These are phyloP conservation scores for Cydonia oblonga DNA, from an alignment of 331 rosid species.

Conservation along the genomic window DNA sequence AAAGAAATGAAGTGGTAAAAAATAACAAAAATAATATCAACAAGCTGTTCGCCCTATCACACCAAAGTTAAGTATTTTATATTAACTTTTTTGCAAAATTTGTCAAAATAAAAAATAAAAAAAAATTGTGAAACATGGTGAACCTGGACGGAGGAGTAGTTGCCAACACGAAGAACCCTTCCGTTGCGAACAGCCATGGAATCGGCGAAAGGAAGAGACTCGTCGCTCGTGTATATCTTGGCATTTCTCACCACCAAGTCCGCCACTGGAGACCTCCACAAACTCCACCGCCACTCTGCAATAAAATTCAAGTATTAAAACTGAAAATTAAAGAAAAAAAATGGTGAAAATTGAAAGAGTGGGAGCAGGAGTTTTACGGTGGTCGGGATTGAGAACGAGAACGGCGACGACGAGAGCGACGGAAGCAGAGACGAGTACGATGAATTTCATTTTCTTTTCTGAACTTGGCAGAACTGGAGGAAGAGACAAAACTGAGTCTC, in stretches of 20 bases:
- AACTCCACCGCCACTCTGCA: background rate
- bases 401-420: background rate
- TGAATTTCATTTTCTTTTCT: background rate
- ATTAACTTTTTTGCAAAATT: no score
- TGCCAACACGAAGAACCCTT: constrained; percentile 57
- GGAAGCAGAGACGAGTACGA: background rate
- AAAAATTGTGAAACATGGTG: background rate
- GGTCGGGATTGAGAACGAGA: background rate
- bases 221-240: constrained; percentile 51
- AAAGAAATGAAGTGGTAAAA: no score
- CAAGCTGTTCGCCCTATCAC: no score
- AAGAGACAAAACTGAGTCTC: no score
- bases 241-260: constrained; percentile 55
- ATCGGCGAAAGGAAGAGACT: constrained; percentile 52
- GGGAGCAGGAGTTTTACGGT: background rate
- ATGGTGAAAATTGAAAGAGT: background rate
- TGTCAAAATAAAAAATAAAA: no score
- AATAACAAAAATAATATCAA: no score
- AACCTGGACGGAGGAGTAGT: constrained; percentile 52
- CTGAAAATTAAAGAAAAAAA: background rate
- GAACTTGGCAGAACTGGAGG: background rate
- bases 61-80: background rate
- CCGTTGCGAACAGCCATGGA: constrained; percentile 62
- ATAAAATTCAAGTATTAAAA: background rate
- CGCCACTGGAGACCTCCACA: constrained; percentile 20